Evolutionary conservation across 1,284 basidiomycete genomes (phyloP).

Genomic region (Cystobasidium slooffiae): DNA sequence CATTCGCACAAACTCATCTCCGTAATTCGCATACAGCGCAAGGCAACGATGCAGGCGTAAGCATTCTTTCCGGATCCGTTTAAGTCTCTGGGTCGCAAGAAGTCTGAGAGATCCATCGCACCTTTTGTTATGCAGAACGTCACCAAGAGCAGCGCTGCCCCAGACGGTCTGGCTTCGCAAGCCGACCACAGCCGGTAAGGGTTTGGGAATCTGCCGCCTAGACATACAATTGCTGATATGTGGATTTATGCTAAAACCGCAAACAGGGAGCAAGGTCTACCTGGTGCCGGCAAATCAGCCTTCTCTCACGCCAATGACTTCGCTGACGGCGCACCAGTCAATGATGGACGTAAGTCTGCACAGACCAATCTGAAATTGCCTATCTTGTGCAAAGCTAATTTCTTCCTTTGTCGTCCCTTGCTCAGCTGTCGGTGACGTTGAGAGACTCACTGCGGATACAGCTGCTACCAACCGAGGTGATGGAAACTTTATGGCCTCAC

Average conservation of each 20-base stretch:
- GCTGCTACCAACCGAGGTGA: constrained; percentile 24
- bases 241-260: background rate
- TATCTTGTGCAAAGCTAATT: background rate
- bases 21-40: too few species aligned
- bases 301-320: constrained; percentile 34
- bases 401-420: background rate
- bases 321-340: constrained; percentile 14
- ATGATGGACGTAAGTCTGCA: constrained; percentile 21
- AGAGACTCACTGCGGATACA: constrained; percentile 30
- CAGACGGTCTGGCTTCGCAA: constrained; percentile 16
- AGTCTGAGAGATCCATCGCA: background rate
- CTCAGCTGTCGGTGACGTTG: constrained; percentile 17
- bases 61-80: background rate
- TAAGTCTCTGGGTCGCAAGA: background rate
- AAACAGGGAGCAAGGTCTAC: constrained; percentile 21
- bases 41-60: too few species aligned
- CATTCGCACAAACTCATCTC: too few species aligned
- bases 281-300: constrained; percentile 19
- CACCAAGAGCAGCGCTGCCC: constrained; percentile 3
- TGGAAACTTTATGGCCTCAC: constrained; percentile 13
- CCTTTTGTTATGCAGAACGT: background rate
- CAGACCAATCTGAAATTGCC: background rate
- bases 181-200: constrained; percentile 13
- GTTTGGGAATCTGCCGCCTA: background rate
- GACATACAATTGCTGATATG: background rate